Base-by-base conservation (phyloP, 495 filamentous ascomycete genomes). In the Penicillium bialowiezense region DNA sequence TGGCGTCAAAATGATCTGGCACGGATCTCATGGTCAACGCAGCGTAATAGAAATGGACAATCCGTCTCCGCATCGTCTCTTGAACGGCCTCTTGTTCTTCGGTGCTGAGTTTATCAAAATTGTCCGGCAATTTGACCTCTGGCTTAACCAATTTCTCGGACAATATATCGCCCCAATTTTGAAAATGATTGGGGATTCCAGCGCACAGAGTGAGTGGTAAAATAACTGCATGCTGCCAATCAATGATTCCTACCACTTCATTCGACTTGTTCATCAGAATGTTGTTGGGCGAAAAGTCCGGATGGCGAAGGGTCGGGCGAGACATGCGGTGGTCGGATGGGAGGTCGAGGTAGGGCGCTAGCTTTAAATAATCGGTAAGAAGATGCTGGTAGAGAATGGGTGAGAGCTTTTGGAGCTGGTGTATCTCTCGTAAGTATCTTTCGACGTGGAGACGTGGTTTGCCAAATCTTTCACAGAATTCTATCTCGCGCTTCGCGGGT, bases 151-250 rank as follows among this genome's bases (percentile, higher is more conserved):
- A 45, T 18, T 17, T 60, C 28, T 62, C 59, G 8, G 62, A 65
- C 6, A 58, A 7, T n/a, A 53, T 59, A 54, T 62, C 62, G n/a
- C 54, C 53, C 59, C 53, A 64, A 15, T 69, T 69, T 41, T 69
- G 53, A 51, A 67, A 67, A 41, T 60, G 29, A 6, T 49, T 36
- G 0, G 62, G 64, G 3, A 60, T 60, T 21, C 62, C 64, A 40
- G 64, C 64, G 33, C 52, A 64, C 10, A 69, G 40, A 19, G 48
- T 56, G 20, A 58, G 62, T 1, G 64, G 68, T n/a, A 69, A 46
- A 19, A 64, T 44, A 0, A 58, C 59, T 5, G 60, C 48, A 41
- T 67, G 52, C 31, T 71, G 55, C 68, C 56, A 69, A 41, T 71
- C 62, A 37, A 71, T 69, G 8, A 68, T 56, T n/a, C 65, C 60